Evolutionary conservation across 2,329 filamentous ascomycete species (phyloP).

Genomic region (Calycina marina): DNA sequence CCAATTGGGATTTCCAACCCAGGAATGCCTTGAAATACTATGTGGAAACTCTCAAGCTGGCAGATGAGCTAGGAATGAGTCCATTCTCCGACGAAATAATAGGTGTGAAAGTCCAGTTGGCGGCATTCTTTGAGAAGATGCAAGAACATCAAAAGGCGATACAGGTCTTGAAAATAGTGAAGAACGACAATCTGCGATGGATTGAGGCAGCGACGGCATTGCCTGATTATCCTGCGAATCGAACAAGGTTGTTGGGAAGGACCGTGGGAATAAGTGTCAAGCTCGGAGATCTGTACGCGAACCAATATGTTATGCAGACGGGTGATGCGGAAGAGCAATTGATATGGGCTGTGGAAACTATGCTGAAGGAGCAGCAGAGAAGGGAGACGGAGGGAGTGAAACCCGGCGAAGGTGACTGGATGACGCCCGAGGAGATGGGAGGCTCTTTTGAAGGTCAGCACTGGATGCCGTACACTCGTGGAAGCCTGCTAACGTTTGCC

Average conservation of each 20-base stretch:
- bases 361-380: constrained; percentile 54
- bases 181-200: constrained; percentile 53
- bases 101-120: constrained; percentile 73
- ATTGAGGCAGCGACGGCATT: constrained; percentile 40
- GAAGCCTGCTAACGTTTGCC: constrained; percentile 20
- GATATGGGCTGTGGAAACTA: constrained; percentile 68
- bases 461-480: too few species aligned
- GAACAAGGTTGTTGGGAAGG: constrained; percentile 57
- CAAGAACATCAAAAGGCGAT: constrained; percentile 55
- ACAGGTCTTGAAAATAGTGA: constrained; percentile 64
- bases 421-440: constrained; percentile 58
- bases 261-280: constrained; percentile 67
- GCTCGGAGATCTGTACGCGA: constrained; percentile 68
- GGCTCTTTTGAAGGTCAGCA: constrained; percentile 51
- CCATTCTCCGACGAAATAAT: constrained; percentile 84
- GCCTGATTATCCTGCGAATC: constrained; percentile 26
- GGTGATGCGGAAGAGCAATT: constrained; percentile 63
- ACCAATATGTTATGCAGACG: constrained; percentile 58
- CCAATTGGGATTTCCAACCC: constrained; percentile 60
- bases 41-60: constrained; percentile 60
- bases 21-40: constrained; percentile 73
- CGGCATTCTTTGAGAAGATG: constrained; percentile 65
- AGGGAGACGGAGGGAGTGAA: constrained; percentile 47
- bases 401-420: constrained; percentile 56
- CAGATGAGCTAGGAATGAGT: constrained; percentile 62